phyloP scores from a whole-genome alignment of 2,329 filamentous ascomycete genomes.

The Tolypocladium ophioglossoides region DNA sequence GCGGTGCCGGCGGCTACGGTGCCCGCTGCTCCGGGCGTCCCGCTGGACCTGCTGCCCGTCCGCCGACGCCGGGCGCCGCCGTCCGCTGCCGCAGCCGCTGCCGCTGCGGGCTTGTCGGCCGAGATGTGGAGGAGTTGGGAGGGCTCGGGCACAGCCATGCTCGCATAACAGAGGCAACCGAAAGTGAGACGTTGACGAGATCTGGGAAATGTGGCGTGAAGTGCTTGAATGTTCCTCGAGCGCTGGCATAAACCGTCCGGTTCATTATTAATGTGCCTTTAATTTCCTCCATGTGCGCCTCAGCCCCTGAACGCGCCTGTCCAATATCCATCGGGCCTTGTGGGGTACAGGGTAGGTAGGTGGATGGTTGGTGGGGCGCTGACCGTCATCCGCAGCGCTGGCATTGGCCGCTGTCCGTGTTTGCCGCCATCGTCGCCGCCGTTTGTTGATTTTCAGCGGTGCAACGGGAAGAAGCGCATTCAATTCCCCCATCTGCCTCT shows the following conservation, averaged over 20 bases:
- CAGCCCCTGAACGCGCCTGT: background rate
- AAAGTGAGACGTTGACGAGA: too few relatives aligned
- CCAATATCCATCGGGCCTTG: too few relatives aligned
- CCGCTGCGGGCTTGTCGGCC: constrained; percentile 38
- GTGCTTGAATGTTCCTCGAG: too few relatives aligned
- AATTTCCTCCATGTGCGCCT: too few relatives aligned
- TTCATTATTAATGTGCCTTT: too few relatives aligned
- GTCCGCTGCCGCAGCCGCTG: constrained; percentile 25
- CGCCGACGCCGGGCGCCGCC: constrained; percentile 34
- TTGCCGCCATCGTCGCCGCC: background rate
- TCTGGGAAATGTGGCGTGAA: too few relatives aligned
- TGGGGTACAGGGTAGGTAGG: background rate
- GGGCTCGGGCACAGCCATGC: constrained; percentile 36
- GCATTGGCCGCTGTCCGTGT: background rate
- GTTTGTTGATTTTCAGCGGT: background rate
- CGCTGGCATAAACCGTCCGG: too few relatives aligned
- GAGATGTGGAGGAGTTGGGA: constrained; percentile 44
- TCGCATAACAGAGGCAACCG: background rate
- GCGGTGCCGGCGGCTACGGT: too few relatives aligned
- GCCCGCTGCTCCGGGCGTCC: constrained; percentile 40
- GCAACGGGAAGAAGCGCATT: background rate
- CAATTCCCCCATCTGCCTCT: background rate
- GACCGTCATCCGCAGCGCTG: background rate
- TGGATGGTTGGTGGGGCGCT: background rate
- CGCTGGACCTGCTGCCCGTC: constrained; percentile 44